phyloP scores from a whole-genome alignment of 164 flowering plant species.

The Houttuynia cordata region DNA sequence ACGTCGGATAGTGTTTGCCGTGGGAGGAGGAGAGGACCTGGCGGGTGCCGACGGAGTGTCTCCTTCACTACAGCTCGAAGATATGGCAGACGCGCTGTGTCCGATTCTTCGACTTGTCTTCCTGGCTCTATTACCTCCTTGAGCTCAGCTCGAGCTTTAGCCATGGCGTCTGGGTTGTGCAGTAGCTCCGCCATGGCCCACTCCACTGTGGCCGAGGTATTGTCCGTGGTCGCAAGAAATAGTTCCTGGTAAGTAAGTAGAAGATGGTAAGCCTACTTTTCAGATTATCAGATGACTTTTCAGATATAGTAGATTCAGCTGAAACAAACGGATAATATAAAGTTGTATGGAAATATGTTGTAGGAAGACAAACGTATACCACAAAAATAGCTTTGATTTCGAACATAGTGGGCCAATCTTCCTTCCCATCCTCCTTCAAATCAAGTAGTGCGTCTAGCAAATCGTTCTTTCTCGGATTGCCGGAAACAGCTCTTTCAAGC shows the following conservation, averaged over 20 bases:
- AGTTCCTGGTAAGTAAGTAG: conserved; percentile 22
- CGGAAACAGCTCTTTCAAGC: too few species aligned
- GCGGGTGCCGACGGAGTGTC: conserved; percentile 5
- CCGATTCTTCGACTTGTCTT: conserved; percentile 2
- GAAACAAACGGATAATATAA: too few species aligned
- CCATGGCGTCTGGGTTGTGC: conserved; percentile 13
- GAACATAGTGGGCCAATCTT: too few species aligned
- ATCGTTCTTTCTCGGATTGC: too few species aligned
- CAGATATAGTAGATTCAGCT: too few species aligned
- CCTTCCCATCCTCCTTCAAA: too few species aligned
- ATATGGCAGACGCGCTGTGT: neutral
- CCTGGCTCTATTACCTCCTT: conserved; percentile 8
- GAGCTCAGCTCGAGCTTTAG: conserved; percentile 11
- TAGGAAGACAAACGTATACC: too few species aligned
- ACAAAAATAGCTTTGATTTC: too few species aligned
- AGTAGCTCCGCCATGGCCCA: conserved; percentile 25
- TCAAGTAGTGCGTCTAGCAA: too few species aligned
- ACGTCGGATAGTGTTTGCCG: neutral
- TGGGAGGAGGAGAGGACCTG: neutral
- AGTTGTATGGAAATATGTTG: too few species aligned
- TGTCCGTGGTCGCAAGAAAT: conserved; percentile 14
- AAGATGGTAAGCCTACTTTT: too few species aligned
- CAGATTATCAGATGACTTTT: too few species aligned
- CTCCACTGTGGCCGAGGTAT: conserved; percentile 16
- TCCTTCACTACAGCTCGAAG: conserved; percentile 2